phyloP scores from a whole-genome alignment of 2,329 filamentous ascomycete genomes.

The Capronia americana region DNA sequence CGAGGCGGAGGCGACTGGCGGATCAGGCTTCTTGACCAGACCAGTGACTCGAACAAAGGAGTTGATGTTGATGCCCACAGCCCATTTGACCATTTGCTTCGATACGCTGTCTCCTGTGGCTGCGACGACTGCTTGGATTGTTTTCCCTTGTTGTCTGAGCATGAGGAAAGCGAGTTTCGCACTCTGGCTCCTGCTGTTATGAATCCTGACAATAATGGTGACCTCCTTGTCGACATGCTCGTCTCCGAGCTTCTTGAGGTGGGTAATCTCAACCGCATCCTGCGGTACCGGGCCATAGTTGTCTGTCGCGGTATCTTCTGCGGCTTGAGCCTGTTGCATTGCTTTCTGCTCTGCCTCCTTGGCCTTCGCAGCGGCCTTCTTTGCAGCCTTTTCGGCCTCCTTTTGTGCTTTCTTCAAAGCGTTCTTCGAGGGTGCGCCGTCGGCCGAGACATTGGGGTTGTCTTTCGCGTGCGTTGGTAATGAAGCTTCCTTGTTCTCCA shows the following conservation, averaged over 20 bases:
- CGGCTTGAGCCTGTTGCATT: slow-evolving; percentile 34
- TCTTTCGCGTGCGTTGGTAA: slow-evolving; percentile 37
- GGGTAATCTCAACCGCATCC: slow-evolving; percentile 61
- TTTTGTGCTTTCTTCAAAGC: slow-evolving; percentile 86
- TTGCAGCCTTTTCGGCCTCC: slow-evolving; percentile 85
- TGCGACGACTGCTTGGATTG: slow-evolving; percentile 78
- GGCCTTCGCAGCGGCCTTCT: slow-evolving; percentile 61
- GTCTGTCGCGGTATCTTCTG: slow-evolving; percentile 68
- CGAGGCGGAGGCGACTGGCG: slow-evolving; percentile 85
- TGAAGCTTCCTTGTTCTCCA: slow-evolving; percentile 29
- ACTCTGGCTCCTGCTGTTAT: slow-evolving; percentile 85
- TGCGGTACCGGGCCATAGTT: slow-evolving; percentile 77
- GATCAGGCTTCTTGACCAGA: slow-evolving; percentile 77
- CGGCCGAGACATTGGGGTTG: slow-evolving; percentile 36
- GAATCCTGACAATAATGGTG: slow-evolving; percentile 78
- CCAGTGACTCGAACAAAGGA: slow-evolving; percentile 84
- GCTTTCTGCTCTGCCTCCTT: slow-evolving; percentile 52
- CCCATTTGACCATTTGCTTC: slow-evolving; percentile 95
- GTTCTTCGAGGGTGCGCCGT: slow-evolving; percentile 70
- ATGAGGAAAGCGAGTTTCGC: slow-evolving; percentile 92
- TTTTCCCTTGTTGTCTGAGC: slow-evolving; percentile 77
- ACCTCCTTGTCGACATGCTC: slow-evolving; percentile 72
- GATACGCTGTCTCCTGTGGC: slow-evolving; percentile 67
- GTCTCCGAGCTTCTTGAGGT: slow-evolving; percentile 68
- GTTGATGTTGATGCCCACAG: slow-evolving; percentile 75